Conservation (phyloP, 495 filamentous ascomycete species). For the Penicillium arizonense region DNA sequence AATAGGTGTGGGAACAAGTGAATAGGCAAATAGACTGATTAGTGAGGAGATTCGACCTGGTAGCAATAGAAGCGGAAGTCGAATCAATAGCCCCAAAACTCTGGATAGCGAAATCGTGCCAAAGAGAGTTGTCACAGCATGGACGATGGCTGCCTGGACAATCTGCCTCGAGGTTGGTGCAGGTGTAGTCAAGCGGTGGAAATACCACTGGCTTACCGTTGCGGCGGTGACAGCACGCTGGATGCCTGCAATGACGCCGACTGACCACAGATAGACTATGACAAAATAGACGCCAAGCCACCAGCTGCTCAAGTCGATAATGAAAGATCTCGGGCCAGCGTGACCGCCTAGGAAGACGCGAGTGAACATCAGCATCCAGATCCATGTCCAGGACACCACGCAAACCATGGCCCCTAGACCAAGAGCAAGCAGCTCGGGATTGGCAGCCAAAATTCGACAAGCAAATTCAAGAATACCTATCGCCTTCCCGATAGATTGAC, state of each 20-base stretch:
- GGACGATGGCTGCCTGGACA: constrained; percentile 75
- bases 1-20: constrained; percentile 78
- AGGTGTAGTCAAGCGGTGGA: constrained; percentile 83
- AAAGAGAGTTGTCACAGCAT: constrained; percentile 83
- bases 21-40: constrained; percentile 64
- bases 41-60: constrained; percentile 68
- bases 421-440: constrained; percentile 77
- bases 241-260: constrained; percentile 79
- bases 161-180: constrained; percentile 72
- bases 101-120: constrained; percentile 89
- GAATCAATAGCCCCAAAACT: constrained; percentile 73
- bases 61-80: constrained; percentile 81
- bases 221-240: constrained; percentile 91
- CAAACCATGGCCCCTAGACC: constrained; percentile 74
- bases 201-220: constrained; percentile 98
- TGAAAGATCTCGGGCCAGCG: constrained; percentile 59
- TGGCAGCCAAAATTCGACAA: constrained; percentile 79
- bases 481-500: constrained; percentile 74
- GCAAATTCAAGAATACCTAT: constrained; percentile 88
- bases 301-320: constrained; percentile 85
- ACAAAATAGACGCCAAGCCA: constrained; percentile 88
- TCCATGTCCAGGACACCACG: constrained; percentile 87
- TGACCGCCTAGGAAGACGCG: constrained; percentile 88
- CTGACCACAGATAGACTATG: constrained; percentile 91
- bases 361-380: constrained; percentile 96